Evolutionary conservation across 2,329 filamentous ascomycete species (phyloP), one percentile per base, ranked within the genome.

Genomic region (Botrytis fragariae): DNA sequence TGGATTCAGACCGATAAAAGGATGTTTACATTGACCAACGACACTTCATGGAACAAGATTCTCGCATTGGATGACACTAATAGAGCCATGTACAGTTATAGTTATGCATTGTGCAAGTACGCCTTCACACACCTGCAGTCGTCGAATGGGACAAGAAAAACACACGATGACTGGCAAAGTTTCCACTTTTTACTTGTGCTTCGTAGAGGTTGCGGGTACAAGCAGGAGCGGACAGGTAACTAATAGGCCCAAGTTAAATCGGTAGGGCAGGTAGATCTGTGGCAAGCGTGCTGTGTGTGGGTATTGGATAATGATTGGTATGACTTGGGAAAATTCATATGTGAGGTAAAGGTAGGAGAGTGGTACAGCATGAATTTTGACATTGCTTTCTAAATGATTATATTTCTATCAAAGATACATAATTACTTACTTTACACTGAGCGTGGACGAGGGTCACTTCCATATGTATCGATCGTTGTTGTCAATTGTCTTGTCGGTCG

Each of bases 251-350:
- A 68, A 68, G 64, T 68, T 22, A 48, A 37, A 68, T 54, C 64
- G 64, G 64, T 54, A 68, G 64, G 64, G 64, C 64, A 68, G 51
- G 64, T 48, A 68, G 64, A 68, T 68, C 64, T 37, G 35, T 65
- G 35, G 45, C n/a, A 68, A 57, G 51, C 51, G 51, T 57, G n/a
- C n/a, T 29, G 64, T 37, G 45, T 68, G 48, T 54, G 48, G 48
- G 25, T 54, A n/a, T 16, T 16, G 45, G 64, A 54, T 29, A 14
- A 39, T 68, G 64, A 39, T 54, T 68, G 64, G 64, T 35, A 68
- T 48, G 45, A 68, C 45, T 54, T 68, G 45, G 25, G 25, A 57
- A 7, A 22, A 39, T 67, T 39, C 12, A 39, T 39, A 39, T n/a
- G 44, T 48, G 9, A 67, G 44, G 44, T 37, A 20, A 32, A 25